A percentile compares a stretch with the other conserved stretches of the same genome.
Evolutionary conservation across 768 basidiomycete species (phyloP).

Genomic region (Suillus placidus): DNA sequence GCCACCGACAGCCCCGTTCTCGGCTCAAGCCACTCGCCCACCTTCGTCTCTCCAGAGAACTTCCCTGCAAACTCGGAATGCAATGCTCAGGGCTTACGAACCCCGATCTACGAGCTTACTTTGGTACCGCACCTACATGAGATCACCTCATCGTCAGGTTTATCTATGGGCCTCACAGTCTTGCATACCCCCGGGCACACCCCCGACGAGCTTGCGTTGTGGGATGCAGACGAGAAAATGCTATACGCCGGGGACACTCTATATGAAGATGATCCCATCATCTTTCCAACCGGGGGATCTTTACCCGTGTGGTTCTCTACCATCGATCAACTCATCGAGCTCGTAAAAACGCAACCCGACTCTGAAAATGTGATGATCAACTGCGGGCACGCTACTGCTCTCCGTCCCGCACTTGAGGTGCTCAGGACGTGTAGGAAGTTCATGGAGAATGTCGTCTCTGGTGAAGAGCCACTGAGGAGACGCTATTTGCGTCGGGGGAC

Average conservation of each 20-base stretch:
- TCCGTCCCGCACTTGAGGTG: constrained; percentile 49
- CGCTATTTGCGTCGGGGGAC: constrained; percentile 39
- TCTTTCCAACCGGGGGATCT: constrained; percentile 58
- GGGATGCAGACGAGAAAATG: constrained; percentile 52
- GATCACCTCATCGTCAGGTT: constrained; percentile 27
- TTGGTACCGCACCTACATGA: constrained; percentile 47
- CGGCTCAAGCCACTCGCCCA: constrained; percentile 48
- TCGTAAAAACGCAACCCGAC: constrained; percentile 38
- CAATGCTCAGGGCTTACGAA: constrained; percentile 39
- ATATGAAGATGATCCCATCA: constrained; percentile 57
- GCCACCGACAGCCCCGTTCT: constrained; percentile 49
- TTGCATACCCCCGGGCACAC: constrained; percentile 63
- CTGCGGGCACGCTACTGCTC: constrained; percentile 51
- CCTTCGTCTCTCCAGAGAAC: constrained; percentile 44
- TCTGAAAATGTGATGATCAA: constrained; percentile 43
- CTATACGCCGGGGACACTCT: constrained; percentile 60
- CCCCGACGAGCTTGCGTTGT: constrained; percentile 59
- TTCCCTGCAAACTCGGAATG: constrained; percentile 53
- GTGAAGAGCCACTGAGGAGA: constrained; percentile 38
- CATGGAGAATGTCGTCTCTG: constrained; percentile 49
- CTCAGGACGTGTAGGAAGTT: constrained; percentile 45
- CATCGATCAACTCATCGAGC: constrained; percentile 44
- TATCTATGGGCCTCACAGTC: constrained; percentile 42
- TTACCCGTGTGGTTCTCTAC: constrained; percentile 51
- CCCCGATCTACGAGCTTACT: constrained; percentile 48